Conservation (phyloP, 768 basidiomycete species). For the Boletellus sp. region DNA sequence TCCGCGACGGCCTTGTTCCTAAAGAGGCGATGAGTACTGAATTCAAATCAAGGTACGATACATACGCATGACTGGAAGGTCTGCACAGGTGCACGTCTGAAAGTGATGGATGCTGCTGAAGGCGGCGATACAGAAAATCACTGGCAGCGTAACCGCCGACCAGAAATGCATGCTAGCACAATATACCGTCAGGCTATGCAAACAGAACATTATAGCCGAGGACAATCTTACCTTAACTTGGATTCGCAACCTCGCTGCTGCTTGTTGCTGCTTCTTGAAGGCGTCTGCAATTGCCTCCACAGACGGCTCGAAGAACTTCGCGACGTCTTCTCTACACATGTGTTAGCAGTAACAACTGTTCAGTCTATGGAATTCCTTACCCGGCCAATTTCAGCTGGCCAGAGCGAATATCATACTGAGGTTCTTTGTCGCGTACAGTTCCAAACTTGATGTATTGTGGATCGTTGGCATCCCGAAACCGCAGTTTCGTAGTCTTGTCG, state of each 20-base stretch:
- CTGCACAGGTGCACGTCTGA: slow-evolving; percentile 40
- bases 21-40: neutral
- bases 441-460: slow-evolving; percentile 40
- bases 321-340: slow-evolving; percentile 32
- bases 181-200: neutral
- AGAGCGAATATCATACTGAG: slow-evolving; percentile 30
- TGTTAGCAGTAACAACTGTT: neutral
- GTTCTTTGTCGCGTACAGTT: slow-evolving; percentile 33
- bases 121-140: slow-evolving; percentile 41
- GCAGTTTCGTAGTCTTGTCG: slow-evolving; percentile 36
- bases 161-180: slow-evolving; percentile 38
- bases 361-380: slow-evolving; percentile 17
- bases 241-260: slow-evolving; percentile 20
- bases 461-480: slow-evolving; percentile 35
- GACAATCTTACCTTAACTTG: slow-evolving; percentile 18
- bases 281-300: slow-evolving; percentile 34
- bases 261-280: slow-evolving; percentile 28
- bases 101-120: slow-evolving; percentile 35
- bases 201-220: neutral
- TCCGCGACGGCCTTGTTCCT: slow-evolving; percentile 51
- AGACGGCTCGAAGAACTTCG: slow-evolving; percentile 42
- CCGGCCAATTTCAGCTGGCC: slow-evolving; percentile 38
- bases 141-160: slow-evolving; percentile 52
- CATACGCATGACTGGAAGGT: slow-evolving; percentile 50
- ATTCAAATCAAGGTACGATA: neutral